Base-by-base conservation (phyloP, 2,329 filamentous ascomycete genomes). In the Cordyceps tenuipes region DNA sequence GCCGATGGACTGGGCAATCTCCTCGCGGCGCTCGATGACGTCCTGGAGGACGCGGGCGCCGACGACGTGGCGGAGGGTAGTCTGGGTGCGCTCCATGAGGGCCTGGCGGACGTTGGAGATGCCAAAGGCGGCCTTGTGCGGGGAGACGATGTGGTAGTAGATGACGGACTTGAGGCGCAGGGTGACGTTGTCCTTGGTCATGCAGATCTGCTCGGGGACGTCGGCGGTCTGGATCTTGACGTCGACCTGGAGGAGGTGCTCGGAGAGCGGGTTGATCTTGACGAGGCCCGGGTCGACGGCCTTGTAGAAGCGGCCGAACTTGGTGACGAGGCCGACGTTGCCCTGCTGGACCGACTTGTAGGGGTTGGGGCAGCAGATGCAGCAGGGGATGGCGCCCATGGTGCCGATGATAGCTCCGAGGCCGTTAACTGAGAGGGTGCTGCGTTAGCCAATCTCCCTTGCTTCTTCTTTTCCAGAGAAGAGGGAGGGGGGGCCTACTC, bases 221-320 rank as follows among this genome's bases (percentile, higher is more conserved):
- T 99, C 88, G 73, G 95, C 91, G 65, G 96, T 97, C 78, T 99
- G 94, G 68, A 97, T 97, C 85, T 97, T 99, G 77, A 99, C 94
- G 73, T 99, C 94, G 71, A 99, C 88, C 69, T 95, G 90, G 66
- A 91, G 87, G 47, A 99, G 82, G 61, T 82, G 84, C 80, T 99
- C 94, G 68, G 89, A 93, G 59, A 97, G 85, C 3, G 93, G 93
- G 78, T 99, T 99, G 80, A 99, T 87, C 80, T 96, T 96, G 75
- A 97, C 91, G 36, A 99, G 86, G 72, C 94, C 94, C 2, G 94
- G 94, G 73, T 99, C 94, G 66, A 97, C 93, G 12, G 94, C 91
- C 74, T 92, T 89, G 75, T 96, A 90, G 77, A 99, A 97, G 65
- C 87, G 82, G 69, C 94, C 94, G 66, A 99, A 99, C 75, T 93